Evolutionary conservation across 176 grass and related monocot genomes (phyloP), one percentile per base, ranked within the genome.

Genomic region (Cenchrus fungigraminus): DNA sequence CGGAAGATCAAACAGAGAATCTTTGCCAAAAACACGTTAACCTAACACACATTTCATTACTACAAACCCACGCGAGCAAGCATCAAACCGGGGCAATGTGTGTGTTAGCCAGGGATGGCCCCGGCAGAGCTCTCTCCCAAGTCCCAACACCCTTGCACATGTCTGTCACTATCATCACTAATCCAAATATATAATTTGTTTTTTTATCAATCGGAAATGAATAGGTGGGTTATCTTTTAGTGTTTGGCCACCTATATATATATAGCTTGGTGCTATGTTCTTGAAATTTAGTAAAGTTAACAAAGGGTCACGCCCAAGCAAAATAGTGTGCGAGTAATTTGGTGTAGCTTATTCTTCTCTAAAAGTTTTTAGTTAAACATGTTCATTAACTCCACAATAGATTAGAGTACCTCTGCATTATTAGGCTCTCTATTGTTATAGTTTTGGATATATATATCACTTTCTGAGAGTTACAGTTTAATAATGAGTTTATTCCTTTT

Each of bases 101-200:
- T 42, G 43, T 1, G 34, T 7, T 6, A 2, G 16, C 43, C 3
- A 6, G 43, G 16, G 15, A 68, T 10, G 55, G 8, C 13, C 25
- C 25, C 25, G 25, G 15, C 13, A 16, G 20, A 20, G 22, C n/a
- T 16, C 49, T 25, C 25, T 25, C 25, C 25, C 25, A 25, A 25
- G 25, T 2, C 82, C 76, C 56, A 87, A 90, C 87, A 54, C 71
- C 75, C 70, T 22, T 84, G 75, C 84, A 92, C 91, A 92, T 92
- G 87, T 84, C 47, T 59, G 69, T 90, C 91, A 45, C 84, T 85
- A 64, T 87, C 87, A 60, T 92, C 91, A 73, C 13, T 29, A 72
- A 73, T 49, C 63, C 61, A 25, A 25, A 25, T 25, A 25, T 25
- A 25, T 25, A 83, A 31, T 56, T 66, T 53, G 42, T 46, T 67